Conservation (phyloP, 2,329 filamentous ascomycete species). For the Phoma sp. region DNA sequence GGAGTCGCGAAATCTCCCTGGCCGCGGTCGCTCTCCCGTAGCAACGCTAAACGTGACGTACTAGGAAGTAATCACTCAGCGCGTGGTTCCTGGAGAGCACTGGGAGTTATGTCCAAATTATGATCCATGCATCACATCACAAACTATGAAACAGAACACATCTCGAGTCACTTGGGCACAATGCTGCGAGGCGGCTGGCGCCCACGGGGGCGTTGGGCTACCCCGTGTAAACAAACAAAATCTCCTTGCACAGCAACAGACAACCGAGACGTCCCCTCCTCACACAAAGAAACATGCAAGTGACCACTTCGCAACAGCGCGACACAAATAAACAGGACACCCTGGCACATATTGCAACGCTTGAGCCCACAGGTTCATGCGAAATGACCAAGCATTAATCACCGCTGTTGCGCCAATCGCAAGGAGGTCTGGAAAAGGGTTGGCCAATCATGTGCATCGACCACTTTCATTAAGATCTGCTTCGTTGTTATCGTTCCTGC, state of each 20-base stretch:
- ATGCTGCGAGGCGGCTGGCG: not conserved
- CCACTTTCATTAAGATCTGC: conserved; percentile 7
- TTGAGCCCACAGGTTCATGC: conserved; percentile 19
- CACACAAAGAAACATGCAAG: conserved; percentile 5
- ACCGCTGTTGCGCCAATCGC: conserved; percentile 14
- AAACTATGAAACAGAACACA: conserved; percentile 6
- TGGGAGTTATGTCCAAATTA: conserved; percentile 1
- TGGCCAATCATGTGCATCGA: conserved; percentile 8
- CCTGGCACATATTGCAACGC: conserved; percentile 18
- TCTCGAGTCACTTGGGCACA: conserved; percentile 1
- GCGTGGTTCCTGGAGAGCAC: conserved; percentile 6
- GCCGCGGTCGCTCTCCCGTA: conserved; percentile 1
- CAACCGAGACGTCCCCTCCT: not conserved
- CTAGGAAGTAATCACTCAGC: conserved; percentile 9
- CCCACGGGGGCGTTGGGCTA: not conserved
- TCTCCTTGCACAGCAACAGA: conserved; percentile 3
- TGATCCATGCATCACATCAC: conserved; percentile 19
- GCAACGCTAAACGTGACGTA: conserved; percentile 17
- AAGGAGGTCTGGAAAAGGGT: not conserved
- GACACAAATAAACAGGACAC: conserved; percentile 6
- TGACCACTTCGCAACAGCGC: not conserved
- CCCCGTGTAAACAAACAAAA: conserved; percentile 7
- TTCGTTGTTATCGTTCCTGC: conserved; percentile 15
- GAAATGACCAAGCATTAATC: conserved; percentile 13
- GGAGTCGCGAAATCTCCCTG: conserved; percentile 8